Percentiles rank a stretch among this genome's conserved stretches.
Conservation (phyloP, 148 eudicot species). For the Camellia sinensis region DNA sequence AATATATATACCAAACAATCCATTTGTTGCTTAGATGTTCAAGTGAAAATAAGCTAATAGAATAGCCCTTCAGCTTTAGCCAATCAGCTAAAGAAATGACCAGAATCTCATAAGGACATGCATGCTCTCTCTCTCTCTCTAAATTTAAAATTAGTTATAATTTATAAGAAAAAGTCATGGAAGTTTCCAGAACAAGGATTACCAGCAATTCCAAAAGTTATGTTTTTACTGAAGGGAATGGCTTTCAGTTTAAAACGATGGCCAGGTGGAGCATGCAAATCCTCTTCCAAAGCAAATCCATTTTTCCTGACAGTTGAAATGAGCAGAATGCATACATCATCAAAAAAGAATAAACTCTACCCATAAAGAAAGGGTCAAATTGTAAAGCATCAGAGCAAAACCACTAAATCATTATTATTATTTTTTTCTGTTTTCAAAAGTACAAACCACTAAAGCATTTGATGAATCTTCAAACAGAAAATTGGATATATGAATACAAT, state of each 20-base stretch:
- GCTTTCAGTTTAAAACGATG: slow-evolving; percentile 69
- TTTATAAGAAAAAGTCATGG: background rate
- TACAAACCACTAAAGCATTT: too few species aligned
- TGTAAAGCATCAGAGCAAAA: background rate
- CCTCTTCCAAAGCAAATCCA: slow-evolving; percentile 89
- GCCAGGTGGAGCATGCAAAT: slow-evolving; percentile 73
- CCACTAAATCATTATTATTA: background rate
- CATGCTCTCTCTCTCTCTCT: background rate
- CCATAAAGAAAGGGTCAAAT: background rate
- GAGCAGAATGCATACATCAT: slow-evolving; percentile 8
- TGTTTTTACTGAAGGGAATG: slow-evolving; percentile 93
- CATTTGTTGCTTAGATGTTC: too few species aligned
- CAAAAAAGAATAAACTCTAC: background rate
- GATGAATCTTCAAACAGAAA: background rate
- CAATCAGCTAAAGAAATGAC: background rate
- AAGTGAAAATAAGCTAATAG: background rate
- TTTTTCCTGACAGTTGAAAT: slow-evolving; percentile 59
- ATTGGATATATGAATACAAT: too few species aligned
- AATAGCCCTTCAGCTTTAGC: background rate
- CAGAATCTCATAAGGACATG: too few species aligned
- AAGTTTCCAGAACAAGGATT: slow-evolving; percentile 8
- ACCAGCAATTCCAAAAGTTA: slow-evolving; percentile 94
- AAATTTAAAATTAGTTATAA: background rate
- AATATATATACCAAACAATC: too few species aligned
- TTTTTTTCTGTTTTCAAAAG: too few species aligned